phyloP scores from a whole-genome alignment of 352 stramenopile genomes.

The Thraustochytrium sp. region DNA sequence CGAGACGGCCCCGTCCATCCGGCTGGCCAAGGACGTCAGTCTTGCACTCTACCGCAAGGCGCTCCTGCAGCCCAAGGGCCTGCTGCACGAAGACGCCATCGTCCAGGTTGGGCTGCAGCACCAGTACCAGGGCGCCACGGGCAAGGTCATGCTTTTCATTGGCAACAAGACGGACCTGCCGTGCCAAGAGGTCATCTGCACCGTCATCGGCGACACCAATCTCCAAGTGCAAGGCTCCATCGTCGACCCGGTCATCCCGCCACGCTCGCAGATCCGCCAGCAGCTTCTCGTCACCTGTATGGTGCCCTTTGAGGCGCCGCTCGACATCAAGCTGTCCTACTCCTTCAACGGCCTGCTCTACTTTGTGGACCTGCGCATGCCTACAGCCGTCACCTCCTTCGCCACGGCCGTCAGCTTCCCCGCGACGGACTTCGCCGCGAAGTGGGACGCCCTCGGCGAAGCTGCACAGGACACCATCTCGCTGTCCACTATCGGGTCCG shows the following conservation, averaged over 20 bases:
- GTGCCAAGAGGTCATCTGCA: constrained; percentile 72
- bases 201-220: constrained; percentile 61
- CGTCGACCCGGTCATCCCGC: constrained; percentile 66
- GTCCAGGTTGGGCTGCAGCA: constrained; percentile 91
- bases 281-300: constrained; percentile 84
- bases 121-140: constrained; percentile 84
- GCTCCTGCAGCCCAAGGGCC: constrained; percentile 77
- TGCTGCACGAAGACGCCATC: constrained; percentile 80
- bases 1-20: constrained; percentile 29
- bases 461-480: neutral
- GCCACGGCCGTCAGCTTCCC: neutral
- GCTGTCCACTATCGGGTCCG: neutral
- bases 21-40: constrained; percentile 39
- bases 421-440: neutral
- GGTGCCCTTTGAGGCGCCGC: constrained; percentile 78
- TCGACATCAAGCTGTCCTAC: constrained; percentile 76
- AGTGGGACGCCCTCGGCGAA: neutral
- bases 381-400: constrained; percentile 46
- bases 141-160: constrained; percentile 88
- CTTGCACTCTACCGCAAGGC: constrained; percentile 69
- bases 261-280: constrained; percentile 82
- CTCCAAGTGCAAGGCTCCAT: constrained; percentile 57
- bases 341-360: constrained; percentile 57
- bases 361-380: constrained; percentile 60
- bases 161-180: constrained; percentile 78